Evolutionary conservation across 768 basidiomycete species (phyloP).

Genomic region (Paxillus involutus): DNA sequence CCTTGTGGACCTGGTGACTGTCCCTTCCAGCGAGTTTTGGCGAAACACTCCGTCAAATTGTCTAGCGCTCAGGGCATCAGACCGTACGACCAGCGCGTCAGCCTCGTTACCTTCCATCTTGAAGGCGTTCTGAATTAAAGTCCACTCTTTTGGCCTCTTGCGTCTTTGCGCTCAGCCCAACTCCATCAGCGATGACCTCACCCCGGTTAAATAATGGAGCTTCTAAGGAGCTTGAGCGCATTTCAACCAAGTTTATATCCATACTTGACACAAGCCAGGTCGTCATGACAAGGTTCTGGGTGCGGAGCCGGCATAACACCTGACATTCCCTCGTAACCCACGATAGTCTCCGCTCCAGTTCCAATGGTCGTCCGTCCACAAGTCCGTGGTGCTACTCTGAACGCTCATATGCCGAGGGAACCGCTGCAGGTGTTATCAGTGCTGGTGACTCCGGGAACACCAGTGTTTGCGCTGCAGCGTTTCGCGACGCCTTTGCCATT

Average conservation of each 20-base stretch:
- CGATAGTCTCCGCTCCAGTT: slow-evolving; percentile 8
- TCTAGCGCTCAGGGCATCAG: too few relatives aligned
- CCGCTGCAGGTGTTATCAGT: slow-evolving; percentile 20
- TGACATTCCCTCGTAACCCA: neutral
- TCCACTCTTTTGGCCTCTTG: slow-evolving; percentile 28
- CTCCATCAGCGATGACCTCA: slow-evolving; percentile 23
- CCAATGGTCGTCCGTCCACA: slow-evolving; percentile 23
- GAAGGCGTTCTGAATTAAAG: slow-evolving; percentile 19
- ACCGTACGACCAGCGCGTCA: too few relatives aligned
- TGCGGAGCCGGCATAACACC: too few relatives aligned
- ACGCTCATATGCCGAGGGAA: slow-evolving; percentile 1
- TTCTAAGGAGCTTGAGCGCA: slow-evolving; percentile 17
- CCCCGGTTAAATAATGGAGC: slow-evolving; percentile 11
- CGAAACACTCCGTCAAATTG: too few relatives aligned
- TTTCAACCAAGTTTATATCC: slow-evolving; percentile 1
- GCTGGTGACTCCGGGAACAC: slow-evolving; percentile 29
- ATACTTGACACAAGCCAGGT: slow-evolving; percentile 19
- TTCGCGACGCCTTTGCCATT: slow-evolving; percentile 21
- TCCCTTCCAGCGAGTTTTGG: too few relatives aligned
- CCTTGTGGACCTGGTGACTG: too few relatives aligned
- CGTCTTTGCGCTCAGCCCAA: slow-evolving; percentile 26
- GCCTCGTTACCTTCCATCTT: too few relatives aligned
- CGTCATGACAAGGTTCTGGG: neutral
- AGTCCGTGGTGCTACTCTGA: slow-evolving; percentile 5
- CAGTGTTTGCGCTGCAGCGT: slow-evolving; percentile 21